Evolutionary conservation across 2,329 filamentous ascomycete species (phyloP), one percentile per base, ranked within the genome.

Genomic region (Talaromyces sp.): DNA sequence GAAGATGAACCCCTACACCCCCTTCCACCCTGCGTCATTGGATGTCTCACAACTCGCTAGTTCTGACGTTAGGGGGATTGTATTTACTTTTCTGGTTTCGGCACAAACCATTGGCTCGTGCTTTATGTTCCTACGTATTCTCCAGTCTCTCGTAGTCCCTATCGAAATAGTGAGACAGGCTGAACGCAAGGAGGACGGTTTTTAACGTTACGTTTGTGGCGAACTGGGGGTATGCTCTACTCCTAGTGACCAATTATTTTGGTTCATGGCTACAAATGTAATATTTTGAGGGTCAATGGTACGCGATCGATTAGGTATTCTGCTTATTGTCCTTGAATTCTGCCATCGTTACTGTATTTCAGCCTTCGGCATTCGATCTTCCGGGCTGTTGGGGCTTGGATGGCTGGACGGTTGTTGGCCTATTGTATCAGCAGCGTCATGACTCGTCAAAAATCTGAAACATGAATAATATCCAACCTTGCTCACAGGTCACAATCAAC

Each of bases 71-170:
- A 59, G 33, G 56, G 22, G 39, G 8, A 25, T 10, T 4, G 9
- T 27, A 57, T 22, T 13, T n/a, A 19, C 31, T 43, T n/a, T 17
- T 31, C 3, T 58, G 11, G 25, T n/a, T 45, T 27, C 8, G 8
- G 27, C 31, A 43, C 56, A 59, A 59, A 59, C 56, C 56, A 59
- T 59, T 59, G 56, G 56, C 56, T 59, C 37, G 37, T 59, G 56
- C 56, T 43, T 59, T 9, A 8, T 27, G 19, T 41, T 43, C 10
- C 54, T 37, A 25, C 11, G n/a, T 35, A 39, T 17, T 58, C 37
- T 9, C 19, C 9, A 25, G 6, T 6, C 33, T 22, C 2, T 19
- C 33, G 17, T 33, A 52, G 13, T 13, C 8, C 4, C 13, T 19
- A 15, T 59, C 35, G 15, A 17, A 45, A 45, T 19, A 45, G 15